Percentiles rank a stretch among this genome's conserved stretches.
Evolutionary conservation across 2,329 filamentous ascomycete genomes (phyloP).

Genomic region (Zelopaecilomyces penicillatus): DNA sequence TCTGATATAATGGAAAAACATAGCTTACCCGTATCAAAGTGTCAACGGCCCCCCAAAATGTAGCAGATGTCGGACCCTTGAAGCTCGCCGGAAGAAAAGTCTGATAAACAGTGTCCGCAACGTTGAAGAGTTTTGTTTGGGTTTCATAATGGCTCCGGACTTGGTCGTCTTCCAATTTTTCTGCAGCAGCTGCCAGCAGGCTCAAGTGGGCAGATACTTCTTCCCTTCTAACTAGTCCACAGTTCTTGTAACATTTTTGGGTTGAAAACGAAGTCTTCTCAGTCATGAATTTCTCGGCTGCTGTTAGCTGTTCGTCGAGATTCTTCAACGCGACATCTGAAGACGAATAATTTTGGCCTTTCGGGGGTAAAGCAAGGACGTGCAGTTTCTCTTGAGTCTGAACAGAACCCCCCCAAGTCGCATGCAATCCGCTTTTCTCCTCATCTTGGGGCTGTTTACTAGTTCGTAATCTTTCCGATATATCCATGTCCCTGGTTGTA

Average conservation of each 20-base stretch:
- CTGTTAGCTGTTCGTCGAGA: slow-evolving; percentile 11
- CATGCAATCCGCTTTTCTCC: too few relatives aligned
- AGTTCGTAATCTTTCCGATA: too few relatives aligned
- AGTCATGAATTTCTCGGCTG: slow-evolving; percentile 19
- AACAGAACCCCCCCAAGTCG: too few relatives aligned
- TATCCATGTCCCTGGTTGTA: too few relatives aligned
- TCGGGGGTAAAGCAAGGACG: slow-evolving; percentile 14
- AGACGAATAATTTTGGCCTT: slow-evolving; percentile 1
- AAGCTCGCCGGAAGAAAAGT: slow-evolving; percentile 33
- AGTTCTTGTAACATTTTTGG: slow-evolving; percentile 21
- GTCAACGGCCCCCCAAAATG: slow-evolving; percentile 37
- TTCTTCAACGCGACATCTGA: slow-evolving; percentile 1
- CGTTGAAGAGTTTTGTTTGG: slow-evolving; percentile 32
- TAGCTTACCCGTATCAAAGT: slow-evolving; percentile 20
- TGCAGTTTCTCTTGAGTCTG: slow-evolving; percentile 9
- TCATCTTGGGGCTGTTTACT: too few relatives aligned
- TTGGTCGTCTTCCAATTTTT: slow-evolving; percentile 16
- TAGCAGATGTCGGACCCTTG: slow-evolving; percentile 28
- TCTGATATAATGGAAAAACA: slow-evolving; percentile 3
- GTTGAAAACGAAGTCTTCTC: slow-evolving; percentile 18
- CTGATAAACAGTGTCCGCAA: slow-evolving; percentile 29
- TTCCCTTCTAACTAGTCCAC: slow-evolving; percentile 13
- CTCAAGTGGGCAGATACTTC: slow-evolving; percentile 17
- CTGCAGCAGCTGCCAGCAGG: slow-evolving; percentile 13
- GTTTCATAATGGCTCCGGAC: slow-evolving; percentile 22